Evolutionary conservation across 352 stramenopile species (phyloP).

Genomic region (Phytophthora pini): DNA sequence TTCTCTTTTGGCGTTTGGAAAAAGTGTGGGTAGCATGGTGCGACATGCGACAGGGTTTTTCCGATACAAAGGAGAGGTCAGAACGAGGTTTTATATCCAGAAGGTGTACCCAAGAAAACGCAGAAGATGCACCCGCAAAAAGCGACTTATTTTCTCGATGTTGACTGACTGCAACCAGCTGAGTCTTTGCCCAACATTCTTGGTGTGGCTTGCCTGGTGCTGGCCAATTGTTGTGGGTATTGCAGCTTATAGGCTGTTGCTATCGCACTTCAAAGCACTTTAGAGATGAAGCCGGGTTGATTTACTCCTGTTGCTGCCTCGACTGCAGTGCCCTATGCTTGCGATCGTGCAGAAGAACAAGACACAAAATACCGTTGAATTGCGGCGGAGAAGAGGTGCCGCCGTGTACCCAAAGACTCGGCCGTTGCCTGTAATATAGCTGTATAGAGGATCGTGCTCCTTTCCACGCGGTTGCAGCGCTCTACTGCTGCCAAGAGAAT

Average conservation of each 20-base stretch:
- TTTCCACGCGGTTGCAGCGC: not conserved
- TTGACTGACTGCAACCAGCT: conserved; percentile 9
- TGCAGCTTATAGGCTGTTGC: not conserved
- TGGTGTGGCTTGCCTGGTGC: not conserved
- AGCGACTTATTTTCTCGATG: conserved; percentile 31
- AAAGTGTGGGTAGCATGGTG: conserved; percentile 11
- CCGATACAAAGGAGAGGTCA: conserved; percentile 3
- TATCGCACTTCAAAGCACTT: conserved; percentile 1
- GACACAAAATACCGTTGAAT: not conserved
- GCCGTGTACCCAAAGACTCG: conserved; percentile 16
- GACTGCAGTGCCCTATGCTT: conserved; percentile 9
- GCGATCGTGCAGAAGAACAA: conserved; percentile 11
- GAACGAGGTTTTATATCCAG: conserved; percentile 15
- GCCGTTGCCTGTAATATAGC: conserved; percentile 17
- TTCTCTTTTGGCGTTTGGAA: not conserved
- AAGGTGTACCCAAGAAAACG: conserved; percentile 26
- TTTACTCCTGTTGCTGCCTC: not conserved
- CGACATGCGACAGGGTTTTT: conserved; percentile 23
- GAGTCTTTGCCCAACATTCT: not conserved
- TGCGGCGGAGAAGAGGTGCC: conserved; percentile 11
- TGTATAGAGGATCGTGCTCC: conserved; percentile 2
- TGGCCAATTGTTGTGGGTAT: not conserved
- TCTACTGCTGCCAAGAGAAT: conserved; percentile 19
- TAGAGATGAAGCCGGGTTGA: conserved; percentile 17
- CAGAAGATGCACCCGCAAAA: conserved; percentile 15